Base-by-base conservation (phyloP, 2,329 filamentous ascomycete genomes). In the Trichoderma sp. region DNA sequence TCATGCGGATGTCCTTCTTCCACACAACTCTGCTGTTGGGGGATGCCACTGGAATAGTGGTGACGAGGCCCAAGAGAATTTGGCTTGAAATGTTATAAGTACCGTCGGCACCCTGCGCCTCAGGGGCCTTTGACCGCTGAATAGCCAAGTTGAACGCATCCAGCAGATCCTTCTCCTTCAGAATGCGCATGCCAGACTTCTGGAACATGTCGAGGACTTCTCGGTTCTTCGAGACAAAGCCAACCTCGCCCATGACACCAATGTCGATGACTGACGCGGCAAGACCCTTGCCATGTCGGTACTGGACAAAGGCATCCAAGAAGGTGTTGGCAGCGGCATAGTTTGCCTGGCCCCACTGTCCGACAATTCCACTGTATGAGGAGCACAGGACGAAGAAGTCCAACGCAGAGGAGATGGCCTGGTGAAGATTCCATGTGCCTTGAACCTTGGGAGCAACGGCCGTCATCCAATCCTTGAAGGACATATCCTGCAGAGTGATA, bases 271-370 rank as follows among this genome's bases (percentile, higher is more conserved):
- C 72, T 0, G 78, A 75, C 3, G 77, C 80, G 0, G 81, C 74
- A 6, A 83, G 74, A 3, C 80, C 80, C 2, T 72, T 71, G 0
- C 67, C 66, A 5, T 74, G 70, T 13, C 82, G 78, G 63, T 79
- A 80, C 18, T 78, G 76, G 4, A 76, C 78, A 30, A 84, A 78
- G 5, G 77, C 73, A 43, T 83, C 79, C 39, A 82, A 72, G 73
- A 79, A 84, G 11, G 77, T 76, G 70, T 82, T 83, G 18, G 77
- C 81, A 0, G 79, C 78, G 4, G 76, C 72, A 70, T 82, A 81
- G 70, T 80, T 81, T 52, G 75, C 74, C 69, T 81, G 80, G 0
- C 73, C 75, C 6, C 73, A 69, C 24, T 76, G 73, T 7, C 77
- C 80, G 4, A 79, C 69, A 8, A 77, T 71, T 21, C 67, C 58